A percentile compares a stretch with the other conserved stretches of the same genome.
Evolutionary conservation across 371 early-diverging fungal species (phyloP).

Genomic region (Scutellospora calospora): DNA sequence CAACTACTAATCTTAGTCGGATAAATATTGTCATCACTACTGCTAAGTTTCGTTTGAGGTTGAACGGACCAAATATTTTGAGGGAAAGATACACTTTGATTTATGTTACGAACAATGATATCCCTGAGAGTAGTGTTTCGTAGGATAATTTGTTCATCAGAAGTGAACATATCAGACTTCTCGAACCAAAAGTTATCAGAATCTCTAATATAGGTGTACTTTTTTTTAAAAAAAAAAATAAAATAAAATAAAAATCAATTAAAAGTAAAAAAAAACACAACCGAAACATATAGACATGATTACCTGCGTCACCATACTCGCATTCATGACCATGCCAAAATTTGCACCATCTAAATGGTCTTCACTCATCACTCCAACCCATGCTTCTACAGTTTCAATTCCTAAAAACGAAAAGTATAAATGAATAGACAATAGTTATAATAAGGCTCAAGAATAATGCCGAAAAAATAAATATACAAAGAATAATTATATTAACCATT

Average conservation of each 20-base stretch:
- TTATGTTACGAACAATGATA: neutral
- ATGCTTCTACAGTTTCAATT: slow-evolving; percentile 48
- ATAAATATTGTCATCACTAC: too few species aligned
- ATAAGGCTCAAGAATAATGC: neutral
- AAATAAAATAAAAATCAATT: slow-evolving; percentile 47
- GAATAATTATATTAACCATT: neutral
- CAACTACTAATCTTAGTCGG: too few species aligned
- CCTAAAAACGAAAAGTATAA: neutral
- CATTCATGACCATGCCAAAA: slow-evolving; percentile 32
- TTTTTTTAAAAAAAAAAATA: slow-evolving; percentile 48
- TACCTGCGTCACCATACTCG: neutral
- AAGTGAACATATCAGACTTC: slow-evolving; percentile 14
- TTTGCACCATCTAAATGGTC: slow-evolving; percentile 44
- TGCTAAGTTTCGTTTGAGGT: neutral
- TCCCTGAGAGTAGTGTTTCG: slow-evolving; percentile 1
- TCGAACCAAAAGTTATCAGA: slow-evolving; percentile 54
- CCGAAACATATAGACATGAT: neutral
- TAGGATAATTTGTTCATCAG: neutral
- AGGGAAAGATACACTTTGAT: neutral
- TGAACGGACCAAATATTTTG: slow-evolving; percentile 26
- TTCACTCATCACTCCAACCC: slow-evolving; percentile 50
- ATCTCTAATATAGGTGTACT: slow-evolving; percentile 51
- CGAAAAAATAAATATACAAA: too few species aligned
- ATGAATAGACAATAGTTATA: too few species aligned
- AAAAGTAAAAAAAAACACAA: too few species aligned